Evolutionary conservation across 805 yeast species (phyloP), one percentile per base, ranked within the genome.

Genomic region (Hanseniaspora occidentalis): DNA sequence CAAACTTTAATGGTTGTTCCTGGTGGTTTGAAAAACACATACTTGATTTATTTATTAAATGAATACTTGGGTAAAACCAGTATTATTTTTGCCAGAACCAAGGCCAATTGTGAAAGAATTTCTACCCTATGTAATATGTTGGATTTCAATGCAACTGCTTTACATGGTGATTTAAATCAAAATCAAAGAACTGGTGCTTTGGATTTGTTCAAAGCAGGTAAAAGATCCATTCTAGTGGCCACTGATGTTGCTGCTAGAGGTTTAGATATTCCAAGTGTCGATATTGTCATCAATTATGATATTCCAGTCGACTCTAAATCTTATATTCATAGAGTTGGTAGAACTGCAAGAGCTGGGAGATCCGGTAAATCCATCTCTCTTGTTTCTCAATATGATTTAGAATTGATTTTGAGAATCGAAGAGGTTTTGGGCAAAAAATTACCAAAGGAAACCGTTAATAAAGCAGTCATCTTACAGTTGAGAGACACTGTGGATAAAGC

Each of bases 271-370:
- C 89, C 94, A 10, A 66, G 76, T 18, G 92, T 82, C 37, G 89
- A 80, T 54, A 61, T 80, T 44, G 92, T 82, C 29, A 65, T 82
- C 35, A 82, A 82, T 56, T 82, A 77, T 50, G 92, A 82, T 56
- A 75, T 82, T 40, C 92, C 94, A 21, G 78, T 84, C 18, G 92
- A 82, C 54, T 82, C 89, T 4, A 84, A 82, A 57, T 84, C 86
- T 9, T 82, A 79, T 52, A 78, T 82, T 49, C 94, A 82, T 58
- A 68, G 95, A 61, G 96, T 88, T 25, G 96, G 96, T 43, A 79
- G 96, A 67, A 86, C 96, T 25, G 96, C 96, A 2, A 79, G 96
- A 60, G 94, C 95, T 1, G 95, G 95, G 16, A 72, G 86, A 50
- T 75, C 89, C 0, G 95, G 95, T 37, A 82, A 79, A 56, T 83